A percentile compares a stretch with the other conserved stretches of the same genome.
Evolutionary conservation across 257 asterid genomes (phyloP).

Genomic region (Solanum clarkiae): DNA sequence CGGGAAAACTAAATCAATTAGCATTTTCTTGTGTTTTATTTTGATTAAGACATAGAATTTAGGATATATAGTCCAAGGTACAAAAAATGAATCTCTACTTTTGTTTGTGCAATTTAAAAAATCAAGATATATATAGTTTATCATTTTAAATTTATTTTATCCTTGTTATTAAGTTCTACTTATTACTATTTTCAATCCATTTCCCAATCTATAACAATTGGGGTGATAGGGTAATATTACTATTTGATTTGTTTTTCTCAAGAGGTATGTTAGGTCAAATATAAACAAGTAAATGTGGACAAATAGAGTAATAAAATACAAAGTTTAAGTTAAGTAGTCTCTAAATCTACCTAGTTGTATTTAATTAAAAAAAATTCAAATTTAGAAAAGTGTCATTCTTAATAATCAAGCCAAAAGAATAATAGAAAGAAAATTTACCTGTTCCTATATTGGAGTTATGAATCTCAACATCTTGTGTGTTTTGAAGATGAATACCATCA

Average conservation of each 20-base stretch:
- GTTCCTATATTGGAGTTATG: constrained; percentile 50
- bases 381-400: neutral
- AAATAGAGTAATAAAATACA: neutral
- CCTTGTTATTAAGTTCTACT: neutral
- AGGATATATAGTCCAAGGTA: neutral
- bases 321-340: neutral
- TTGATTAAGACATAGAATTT: neutral
- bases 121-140: neutral
- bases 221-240: neutral
- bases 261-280: neutral
- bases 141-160: too few relatives aligned
- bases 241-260: neutral
- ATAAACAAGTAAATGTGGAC: neutral
- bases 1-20: too few relatives aligned
- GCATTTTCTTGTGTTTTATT: neutral
- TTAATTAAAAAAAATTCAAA: neutral
- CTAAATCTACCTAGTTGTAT: neutral
- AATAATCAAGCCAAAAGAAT: neutral
- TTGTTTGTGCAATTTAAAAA: too few relatives aligned
- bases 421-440: constrained; percentile 15
- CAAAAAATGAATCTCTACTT: too few relatives aligned
- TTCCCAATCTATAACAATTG: neutral
- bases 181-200: too few relatives aligned
- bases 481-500: constrained; percentile 82
- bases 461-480: constrained; percentile 65